Conservation (phyloP, 225 moss, liverwort and hornwort genomes). For the Asterella californica region DNA sequence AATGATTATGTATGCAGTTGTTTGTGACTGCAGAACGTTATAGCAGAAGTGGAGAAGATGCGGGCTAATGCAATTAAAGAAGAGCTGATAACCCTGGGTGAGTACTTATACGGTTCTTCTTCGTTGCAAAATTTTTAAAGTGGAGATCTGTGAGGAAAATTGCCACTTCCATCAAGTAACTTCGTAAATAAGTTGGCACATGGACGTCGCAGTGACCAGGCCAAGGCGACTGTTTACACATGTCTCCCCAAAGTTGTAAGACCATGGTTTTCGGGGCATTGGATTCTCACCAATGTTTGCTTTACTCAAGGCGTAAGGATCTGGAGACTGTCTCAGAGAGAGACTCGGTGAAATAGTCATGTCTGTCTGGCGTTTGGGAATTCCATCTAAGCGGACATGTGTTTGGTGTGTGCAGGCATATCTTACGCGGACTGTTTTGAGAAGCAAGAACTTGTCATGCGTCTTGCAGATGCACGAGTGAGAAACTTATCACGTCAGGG, state of each 20-base stretch:
- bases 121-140: neutral
- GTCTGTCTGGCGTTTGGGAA: neutral
- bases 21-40: slow-evolving; percentile 39
- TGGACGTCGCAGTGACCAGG: too few species aligned
- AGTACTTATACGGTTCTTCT: neutral
- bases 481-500: slow-evolving; percentile 11
- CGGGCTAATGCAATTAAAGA: slow-evolving; percentile 41
- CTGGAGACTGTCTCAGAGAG: too few species aligned
- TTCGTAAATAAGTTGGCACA: neutral
- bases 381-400: neutral
- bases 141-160: neutral
- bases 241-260: neutral
- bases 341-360: neutral
- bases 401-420: slow-evolving; percentile 47
- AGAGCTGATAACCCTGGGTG: slow-evolving; percentile 39
- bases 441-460: slow-evolving; percentile 82
- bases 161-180: neutral
- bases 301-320: too few species aligned
- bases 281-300: too few species aligned
- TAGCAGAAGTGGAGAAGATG: slow-evolving; percentile 47
- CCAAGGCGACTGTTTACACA: too few species aligned
- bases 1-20: slow-evolving; percentile 42
- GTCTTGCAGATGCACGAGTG: slow-evolving; percentile 54
- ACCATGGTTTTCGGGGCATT: neutral
- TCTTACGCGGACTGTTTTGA: slow-evolving; percentile 90